Base-by-base conservation (phyloP, 768 basidiomycete species). In the Lentinula detonsa region DNA sequence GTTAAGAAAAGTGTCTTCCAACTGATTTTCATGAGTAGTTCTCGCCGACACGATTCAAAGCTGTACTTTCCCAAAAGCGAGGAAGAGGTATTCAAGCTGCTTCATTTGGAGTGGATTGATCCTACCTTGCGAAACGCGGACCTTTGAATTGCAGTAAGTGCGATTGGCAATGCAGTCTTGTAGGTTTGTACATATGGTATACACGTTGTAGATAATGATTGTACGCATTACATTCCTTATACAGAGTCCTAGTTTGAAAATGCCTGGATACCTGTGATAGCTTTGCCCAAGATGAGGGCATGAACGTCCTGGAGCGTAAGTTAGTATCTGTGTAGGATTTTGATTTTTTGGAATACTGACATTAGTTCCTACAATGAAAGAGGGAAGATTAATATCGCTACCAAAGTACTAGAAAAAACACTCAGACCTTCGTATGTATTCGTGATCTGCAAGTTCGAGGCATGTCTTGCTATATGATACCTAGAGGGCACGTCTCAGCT, bases 391-490 rank as follows among this genome's bases (percentile, higher is more conserved):
- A 48, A 18, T 31, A 18, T 51, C 52, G 40, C 50, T 51, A 3
- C 15, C 23, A 53, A 60, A 55, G 8, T 46, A n/a, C n/a, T n/a
- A 7, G 21, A 13, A 42, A 51, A 46, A 43, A 59, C 28, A 59
- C 37, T 18, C 35, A 34, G 64, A 81, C 92, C 95, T 79, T 97
- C 95, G 69, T 97, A 97, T 0, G 95, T 98, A 66, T 95, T 95
- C 7, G 93, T 88, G n/a, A 98, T 90, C 70, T 98, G 95, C 62
- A 97, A 71, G 72, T 98, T 98, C 0, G 91, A 90, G 8, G 92
- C 95, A 75, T 98, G 95, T 37, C 96, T 77, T n/a, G 92, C 93
- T 58, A 98, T 86, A 69, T 94, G 92, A 69, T 95, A 97, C 71
- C 92, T 95, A 54, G 0, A 4, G 49, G 18, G 23, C 37, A 33